Evolutionary conservation across 768 basidiomycete species (phyloP).

Genomic region (Saitozyma sp.): DNA sequence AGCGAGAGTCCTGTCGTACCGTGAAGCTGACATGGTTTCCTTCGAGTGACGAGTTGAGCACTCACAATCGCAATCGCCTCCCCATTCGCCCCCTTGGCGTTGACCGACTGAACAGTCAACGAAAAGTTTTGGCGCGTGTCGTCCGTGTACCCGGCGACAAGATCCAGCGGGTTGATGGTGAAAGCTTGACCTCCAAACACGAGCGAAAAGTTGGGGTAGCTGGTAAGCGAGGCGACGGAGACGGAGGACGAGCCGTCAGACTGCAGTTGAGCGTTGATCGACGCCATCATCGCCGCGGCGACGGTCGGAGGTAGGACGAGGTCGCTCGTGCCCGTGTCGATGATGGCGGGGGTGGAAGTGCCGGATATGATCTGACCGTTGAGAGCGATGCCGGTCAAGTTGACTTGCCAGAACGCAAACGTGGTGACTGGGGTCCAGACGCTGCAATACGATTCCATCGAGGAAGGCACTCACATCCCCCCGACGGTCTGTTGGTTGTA

Average conservation of each 20-base stretch:
- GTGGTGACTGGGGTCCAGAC: not conserved
- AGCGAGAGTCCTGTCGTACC: not conserved
- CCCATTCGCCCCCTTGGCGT: too few species aligned
- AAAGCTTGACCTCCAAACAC: constrained; percentile 4
- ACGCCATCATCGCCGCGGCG: constrained; percentile 12
- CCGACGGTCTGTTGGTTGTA: constrained; percentile 6
- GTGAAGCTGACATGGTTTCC: too few species aligned
- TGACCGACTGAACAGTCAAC: too few species aligned
- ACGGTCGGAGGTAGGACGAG: constrained; percentile 8
- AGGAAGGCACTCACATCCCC: not conserved
- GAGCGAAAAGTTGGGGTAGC: constrained; percentile 5
- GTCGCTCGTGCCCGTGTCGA: constrained; percentile 16
- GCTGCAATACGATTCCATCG: too few species aligned
- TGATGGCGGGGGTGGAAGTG: constrained; percentile 7
- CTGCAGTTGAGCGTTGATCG: constrained; percentile 7
- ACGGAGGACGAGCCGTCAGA: constrained; percentile 12
- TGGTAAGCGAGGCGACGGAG: constrained; percentile 3
- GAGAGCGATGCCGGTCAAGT: constrained; percentile 6
- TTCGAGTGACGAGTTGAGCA: too few species aligned
- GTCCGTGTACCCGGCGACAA: constrained; percentile 8
- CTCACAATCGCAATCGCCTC: too few species aligned
- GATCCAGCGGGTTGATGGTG: constrained; percentile 13
- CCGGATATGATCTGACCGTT: constrained; percentile 4
- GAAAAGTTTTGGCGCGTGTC: too few species aligned
- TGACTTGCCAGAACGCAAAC: constrained; percentile 12